These are phyloP conservation scores for Mycosarcoma mackinlayi DNA, from an alignment of 1,284 basidiomycete genomes.

Conservation along the genomic window DNA sequence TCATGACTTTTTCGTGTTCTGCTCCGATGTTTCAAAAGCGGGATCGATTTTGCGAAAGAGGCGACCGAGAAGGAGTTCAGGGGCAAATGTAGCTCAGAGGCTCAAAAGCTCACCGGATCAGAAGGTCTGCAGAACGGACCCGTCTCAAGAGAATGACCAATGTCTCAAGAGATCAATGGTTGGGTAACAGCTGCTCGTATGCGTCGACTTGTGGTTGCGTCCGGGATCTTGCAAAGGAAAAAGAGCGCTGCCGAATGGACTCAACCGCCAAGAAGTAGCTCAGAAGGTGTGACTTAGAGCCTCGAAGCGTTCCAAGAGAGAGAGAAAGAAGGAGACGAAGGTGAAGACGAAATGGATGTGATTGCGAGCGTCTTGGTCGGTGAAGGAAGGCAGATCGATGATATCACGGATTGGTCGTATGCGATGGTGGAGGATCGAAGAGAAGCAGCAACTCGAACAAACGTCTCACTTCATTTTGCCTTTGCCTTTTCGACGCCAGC, in stretches of 20 bases:
- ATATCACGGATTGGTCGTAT: background rate
- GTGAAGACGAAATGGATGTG: slow-evolving; percentile 1
- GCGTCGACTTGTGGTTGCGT: background rate
- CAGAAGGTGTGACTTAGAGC: slow-evolving; percentile 12
- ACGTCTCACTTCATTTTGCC: too few species aligned
- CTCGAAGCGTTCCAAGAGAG: background rate
- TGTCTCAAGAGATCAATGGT: slow-evolving; percentile 23
- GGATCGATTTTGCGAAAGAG: slow-evolving; percentile 1
- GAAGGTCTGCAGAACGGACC: slow-evolving; percentile 3
- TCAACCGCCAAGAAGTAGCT: slow-evolving; percentile 23
- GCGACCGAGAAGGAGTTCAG: slow-evolving; percentile 13
- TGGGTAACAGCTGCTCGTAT: background rate
- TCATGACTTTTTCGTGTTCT: slow-evolving; percentile 72
- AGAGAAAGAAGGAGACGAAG: background rate
- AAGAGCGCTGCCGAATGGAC: slow-evolving; percentile 10
- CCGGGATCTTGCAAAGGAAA: slow-evolving; percentile 14
- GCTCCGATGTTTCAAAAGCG: slow-evolving; percentile 6
- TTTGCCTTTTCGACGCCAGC: too few species aligned
- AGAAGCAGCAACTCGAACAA: too few species aligned
- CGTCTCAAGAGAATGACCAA: slow-evolving; percentile 21
- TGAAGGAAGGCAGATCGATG: background rate
- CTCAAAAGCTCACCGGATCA: slow-evolving; percentile 32
- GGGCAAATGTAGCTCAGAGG: slow-evolving; percentile 32
- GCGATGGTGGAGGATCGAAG: slow-evolving; percentile 6
- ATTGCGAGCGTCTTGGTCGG: slow-evolving; percentile 8